These are phyloP conservation scores for Warburgia ugandensis DNA, from an alignment of 164 flowering plant species.

Conservation along the genomic window DNA sequence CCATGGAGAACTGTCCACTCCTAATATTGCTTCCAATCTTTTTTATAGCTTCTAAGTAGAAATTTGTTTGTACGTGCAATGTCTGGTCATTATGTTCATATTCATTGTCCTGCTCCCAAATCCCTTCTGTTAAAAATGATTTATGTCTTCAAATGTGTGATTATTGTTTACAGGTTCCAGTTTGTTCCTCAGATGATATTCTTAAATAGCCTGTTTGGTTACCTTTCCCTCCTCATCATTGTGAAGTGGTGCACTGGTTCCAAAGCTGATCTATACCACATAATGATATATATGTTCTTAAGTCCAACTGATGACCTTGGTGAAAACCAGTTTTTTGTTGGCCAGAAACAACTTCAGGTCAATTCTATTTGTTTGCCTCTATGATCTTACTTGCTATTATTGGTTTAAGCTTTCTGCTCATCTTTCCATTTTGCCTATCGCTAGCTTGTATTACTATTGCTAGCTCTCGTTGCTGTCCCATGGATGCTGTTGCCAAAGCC, in stretches of 20 bases:
- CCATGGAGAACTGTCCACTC: no score
- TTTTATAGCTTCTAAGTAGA: no score
- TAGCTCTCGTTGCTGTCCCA: conserved; percentile 87
- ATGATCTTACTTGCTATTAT: no score
- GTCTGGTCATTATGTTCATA: no score
- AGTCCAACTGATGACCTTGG: conserved; percentile 96
- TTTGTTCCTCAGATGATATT: conserved; percentile 92
- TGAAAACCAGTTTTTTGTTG: conserved; percentile 89
- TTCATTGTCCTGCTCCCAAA: background rate
- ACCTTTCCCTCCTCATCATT: conserved; percentile 79
- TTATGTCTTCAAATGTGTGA: background rate
- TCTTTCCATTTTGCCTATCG: conserved; percentile 8
- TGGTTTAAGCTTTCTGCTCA: no score
- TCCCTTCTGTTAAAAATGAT: background rate
- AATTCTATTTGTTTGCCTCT: conserved; percentile 2
- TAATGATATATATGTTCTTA: conserved; percentile 96
- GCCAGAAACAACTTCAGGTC: conserved; percentile 85
- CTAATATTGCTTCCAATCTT: no score
- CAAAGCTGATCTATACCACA: conserved; percentile 84
- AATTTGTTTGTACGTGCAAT: no score
- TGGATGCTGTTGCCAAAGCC: conserved; percentile 99
- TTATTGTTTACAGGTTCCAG: conserved; percentile 63
- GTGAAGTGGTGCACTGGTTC: conserved; percentile 95
- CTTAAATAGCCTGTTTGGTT: conserved; percentile 85
- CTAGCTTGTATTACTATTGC: conserved; percentile 61